These are phyloP conservation scores for Coffea eugenioides DNA, from an alignment of 257 asterid genomes.

Conservation along the genomic window DNA sequence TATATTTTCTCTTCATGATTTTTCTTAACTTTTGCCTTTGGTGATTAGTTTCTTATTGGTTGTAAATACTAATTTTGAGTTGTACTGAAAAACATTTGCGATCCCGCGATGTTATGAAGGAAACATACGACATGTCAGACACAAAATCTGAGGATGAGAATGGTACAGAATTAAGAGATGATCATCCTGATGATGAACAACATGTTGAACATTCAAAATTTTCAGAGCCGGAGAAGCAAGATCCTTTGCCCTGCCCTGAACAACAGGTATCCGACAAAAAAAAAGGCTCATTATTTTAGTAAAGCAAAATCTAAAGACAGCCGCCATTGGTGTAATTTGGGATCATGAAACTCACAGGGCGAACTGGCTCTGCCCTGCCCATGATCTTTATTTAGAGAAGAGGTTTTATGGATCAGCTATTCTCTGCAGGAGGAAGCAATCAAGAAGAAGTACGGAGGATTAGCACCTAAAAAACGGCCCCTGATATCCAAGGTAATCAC, in stretches of 20 bases:
- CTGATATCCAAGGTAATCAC: slow-evolving; percentile 59
- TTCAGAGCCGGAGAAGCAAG: slow-evolving; percentile 19
- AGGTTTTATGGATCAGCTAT: not conserved
- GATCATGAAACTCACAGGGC: not conserved
- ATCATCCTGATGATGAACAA: slow-evolving; percentile 18
- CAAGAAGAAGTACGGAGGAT: slow-evolving; percentile 73
- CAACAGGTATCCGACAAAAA: slow-evolving; percentile 33
- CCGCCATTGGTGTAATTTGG: not conserved
- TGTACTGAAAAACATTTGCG: no score
- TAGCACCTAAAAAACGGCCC: slow-evolving; percentile 61
- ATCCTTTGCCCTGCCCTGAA: slow-evolving; percentile 26
- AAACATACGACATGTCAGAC: slow-evolving; percentile 33
- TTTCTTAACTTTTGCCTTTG: not conserved
- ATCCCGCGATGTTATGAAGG: not conserved
- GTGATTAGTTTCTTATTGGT: no score
- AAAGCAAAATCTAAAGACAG: not conserved
- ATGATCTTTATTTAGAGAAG: not conserved
- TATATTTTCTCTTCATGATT: no score
- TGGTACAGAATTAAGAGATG: slow-evolving; percentile 33
- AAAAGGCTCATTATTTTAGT: not conserved
- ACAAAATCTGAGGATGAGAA: slow-evolving; percentile 25
- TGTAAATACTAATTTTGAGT: no score
- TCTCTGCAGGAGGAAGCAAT: slow-evolving; percentile 56
- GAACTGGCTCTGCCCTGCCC: no score
- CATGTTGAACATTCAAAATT: slow-evolving; percentile 21